phyloP scores from a whole-genome alignment of 2,329 filamentous ascomycete genomes.

The Xylariaceae sp. region DNA sequence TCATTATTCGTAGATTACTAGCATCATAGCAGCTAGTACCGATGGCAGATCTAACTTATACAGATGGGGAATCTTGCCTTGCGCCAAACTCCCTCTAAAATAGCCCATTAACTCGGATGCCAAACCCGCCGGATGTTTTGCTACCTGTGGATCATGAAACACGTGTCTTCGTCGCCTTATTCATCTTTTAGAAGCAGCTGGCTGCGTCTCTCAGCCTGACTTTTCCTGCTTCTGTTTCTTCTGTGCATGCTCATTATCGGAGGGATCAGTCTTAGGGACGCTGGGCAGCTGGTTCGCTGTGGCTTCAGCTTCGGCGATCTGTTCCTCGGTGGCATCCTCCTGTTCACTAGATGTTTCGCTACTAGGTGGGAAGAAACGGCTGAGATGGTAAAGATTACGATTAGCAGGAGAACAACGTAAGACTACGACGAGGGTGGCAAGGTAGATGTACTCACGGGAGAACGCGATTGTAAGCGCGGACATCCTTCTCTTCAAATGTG shows the following conservation, averaged over 20 bases:
- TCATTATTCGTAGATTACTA: background rate
- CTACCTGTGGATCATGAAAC: background rate
- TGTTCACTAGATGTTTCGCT: conserved; percentile 20
- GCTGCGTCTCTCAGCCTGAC: conserved; percentile 7
- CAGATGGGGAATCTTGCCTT: background rate
- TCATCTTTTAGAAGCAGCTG: background rate
- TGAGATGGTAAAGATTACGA: conserved; percentile 1
- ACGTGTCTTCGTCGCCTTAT: background rate
- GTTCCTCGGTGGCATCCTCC: conserved; percentile 26
- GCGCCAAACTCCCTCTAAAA: background rate
- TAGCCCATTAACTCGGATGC: background rate
- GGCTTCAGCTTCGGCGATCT: conserved; percentile 37
- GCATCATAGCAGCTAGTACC: background rate
- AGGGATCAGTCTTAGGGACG: conserved; percentile 46
- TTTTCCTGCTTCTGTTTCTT: conserved; percentile 45
- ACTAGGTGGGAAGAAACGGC: conserved; percentile 38
- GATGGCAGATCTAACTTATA: background rate
- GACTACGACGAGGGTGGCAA: background rate
- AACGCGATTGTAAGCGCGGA: conserved; percentile 70
- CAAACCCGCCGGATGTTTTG: background rate
- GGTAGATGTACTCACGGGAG: conserved; percentile 71
- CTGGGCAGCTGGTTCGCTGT: conserved; percentile 44
- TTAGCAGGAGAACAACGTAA: background rate
- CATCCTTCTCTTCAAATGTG: conserved; percentile 80
- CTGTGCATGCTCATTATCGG: conserved; percentile 38